Conservation (phyloP, 352 stramenopile species). For the Globisporangium splendens region DNA sequence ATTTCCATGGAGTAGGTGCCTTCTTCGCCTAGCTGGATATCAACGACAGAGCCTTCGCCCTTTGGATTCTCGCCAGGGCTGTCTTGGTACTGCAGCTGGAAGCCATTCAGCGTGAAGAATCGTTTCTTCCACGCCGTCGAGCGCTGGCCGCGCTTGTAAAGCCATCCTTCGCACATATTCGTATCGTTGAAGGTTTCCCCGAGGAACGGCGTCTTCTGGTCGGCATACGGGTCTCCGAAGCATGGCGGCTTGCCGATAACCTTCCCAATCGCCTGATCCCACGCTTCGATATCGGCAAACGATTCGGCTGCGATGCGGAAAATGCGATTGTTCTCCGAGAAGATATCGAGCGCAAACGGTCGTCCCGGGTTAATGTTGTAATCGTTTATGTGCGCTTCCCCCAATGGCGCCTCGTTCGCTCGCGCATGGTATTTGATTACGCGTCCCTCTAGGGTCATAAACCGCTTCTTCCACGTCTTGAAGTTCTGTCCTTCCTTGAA, state of each 20-base stretch:
- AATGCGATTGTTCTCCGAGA: slow-evolving; percentile 81
- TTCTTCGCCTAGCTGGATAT: slow-evolving; percentile 49
- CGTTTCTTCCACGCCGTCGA: slow-evolving; percentile 63
- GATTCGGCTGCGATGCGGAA: slow-evolving; percentile 58
- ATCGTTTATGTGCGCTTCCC: slow-evolving; percentile 60
- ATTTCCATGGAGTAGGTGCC: slow-evolving; percentile 55
- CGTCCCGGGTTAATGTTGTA: slow-evolving; percentile 65
- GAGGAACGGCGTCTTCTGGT: slow-evolving; percentile 58
- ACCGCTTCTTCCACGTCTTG: slow-evolving; percentile 85
- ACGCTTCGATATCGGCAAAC: slow-evolving; percentile 72
- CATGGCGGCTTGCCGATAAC: slow-evolving; percentile 49
- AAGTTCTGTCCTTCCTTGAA: slow-evolving; percentile 85
- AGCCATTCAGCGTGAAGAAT: slow-evolving; percentile 71
- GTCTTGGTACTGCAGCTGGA: slow-evolving; percentile 61
- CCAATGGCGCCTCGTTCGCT: slow-evolving; percentile 48
- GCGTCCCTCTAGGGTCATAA: slow-evolving; percentile 62
- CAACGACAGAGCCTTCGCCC: slow-evolving; percentile 55
- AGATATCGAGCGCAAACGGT: slow-evolving; percentile 74
- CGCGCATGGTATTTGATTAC: slow-evolving; percentile 69
- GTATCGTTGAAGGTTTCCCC: slow-evolving; percentile 49
- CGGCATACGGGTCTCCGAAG: slow-evolving; percentile 61
- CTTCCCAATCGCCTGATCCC: slow-evolving; percentile 55
- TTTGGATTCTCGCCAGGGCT: slow-evolving; percentile 56
- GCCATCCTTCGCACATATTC: slow-evolving; percentile 64
- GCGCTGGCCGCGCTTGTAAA: slow-evolving; percentile 62